Conservation (phyloP, 1,284 basidiomycete genomes). For the Moesziomyces sp. region DNA sequence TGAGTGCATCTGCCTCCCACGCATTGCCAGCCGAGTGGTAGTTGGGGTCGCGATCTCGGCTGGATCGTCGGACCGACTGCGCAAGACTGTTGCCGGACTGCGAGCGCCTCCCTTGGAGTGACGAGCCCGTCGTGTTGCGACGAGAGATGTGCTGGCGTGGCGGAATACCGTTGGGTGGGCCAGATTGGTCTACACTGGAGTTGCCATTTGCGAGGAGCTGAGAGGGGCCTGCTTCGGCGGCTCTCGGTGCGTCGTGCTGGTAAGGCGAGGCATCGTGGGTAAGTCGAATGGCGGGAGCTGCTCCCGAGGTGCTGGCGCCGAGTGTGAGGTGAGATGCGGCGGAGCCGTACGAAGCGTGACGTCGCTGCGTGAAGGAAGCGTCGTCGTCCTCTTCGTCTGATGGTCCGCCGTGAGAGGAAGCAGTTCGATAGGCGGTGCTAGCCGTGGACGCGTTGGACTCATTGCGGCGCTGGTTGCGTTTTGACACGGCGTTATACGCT, state of each 20-base stretch:
- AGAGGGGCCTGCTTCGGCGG: constrained; percentile 16
- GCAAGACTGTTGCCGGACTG: constrained; percentile 35
- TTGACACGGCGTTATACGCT: constrained; percentile 5
- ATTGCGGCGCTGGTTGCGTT: constrained; percentile 27
- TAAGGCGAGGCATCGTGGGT: constrained; percentile 47
- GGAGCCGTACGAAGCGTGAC: constrained; percentile 24
- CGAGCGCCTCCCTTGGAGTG: constrained; percentile 34
- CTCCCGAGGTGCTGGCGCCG: constrained; percentile 3
- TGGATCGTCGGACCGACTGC: constrained; percentile 27
- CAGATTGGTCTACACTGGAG: constrained; percentile 9
- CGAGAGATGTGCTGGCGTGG: constrained; percentile 37
- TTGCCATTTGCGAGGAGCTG: background rate
- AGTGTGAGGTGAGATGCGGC: constrained; percentile 14
- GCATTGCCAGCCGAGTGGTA: constrained; percentile 21
- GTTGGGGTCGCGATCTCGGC: constrained; percentile 38
- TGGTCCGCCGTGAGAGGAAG: constrained; percentile 28
- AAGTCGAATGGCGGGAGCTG: constrained; percentile 42
- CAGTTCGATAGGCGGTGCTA: constrained; percentile 46
- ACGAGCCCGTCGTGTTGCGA: constrained; percentile 55
- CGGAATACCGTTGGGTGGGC: constrained; percentile 19
- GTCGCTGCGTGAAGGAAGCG: constrained; percentile 19
- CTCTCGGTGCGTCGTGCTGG: constrained; percentile 15
- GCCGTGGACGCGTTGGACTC: constrained; percentile 41
- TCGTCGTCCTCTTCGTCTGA: constrained; percentile 31
- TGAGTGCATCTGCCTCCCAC: constrained; percentile 30